Conservation (phyloP, 768 basidiomycete genomes). For the Kondoa subrosea region DNA sequence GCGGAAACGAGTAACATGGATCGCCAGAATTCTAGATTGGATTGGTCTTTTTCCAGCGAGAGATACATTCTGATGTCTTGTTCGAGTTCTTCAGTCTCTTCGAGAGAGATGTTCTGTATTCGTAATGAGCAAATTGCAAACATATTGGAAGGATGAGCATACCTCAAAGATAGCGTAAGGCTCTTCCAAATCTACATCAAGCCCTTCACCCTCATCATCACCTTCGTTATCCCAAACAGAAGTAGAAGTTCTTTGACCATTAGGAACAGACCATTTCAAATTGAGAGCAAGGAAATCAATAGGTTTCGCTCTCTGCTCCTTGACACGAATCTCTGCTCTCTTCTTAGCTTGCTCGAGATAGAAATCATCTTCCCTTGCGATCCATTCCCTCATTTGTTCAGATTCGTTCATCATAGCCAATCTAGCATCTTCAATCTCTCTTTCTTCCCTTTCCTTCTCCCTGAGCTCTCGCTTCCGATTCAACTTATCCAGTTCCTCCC, state of each 20-base stretch:
- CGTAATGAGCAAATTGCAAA: slow-evolving; percentile 14
- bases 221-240: slow-evolving; percentile 52
- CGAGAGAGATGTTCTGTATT: slow-evolving; percentile 57
- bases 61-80: slow-evolving; percentile 88
- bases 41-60: slow-evolving; percentile 60
- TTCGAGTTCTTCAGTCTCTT: slow-evolving; percentile 82
- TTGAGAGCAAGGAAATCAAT: slow-evolving; percentile 94
- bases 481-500: slow-evolving; percentile 68
- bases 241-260: slow-evolving; percentile 28
- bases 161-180: slow-evolving; percentile 96
- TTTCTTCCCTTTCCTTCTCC: slow-evolving; percentile 66
- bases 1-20: slow-evolving; percentile 97
- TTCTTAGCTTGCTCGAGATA: slow-evolving; percentile 83
- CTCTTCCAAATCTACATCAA: slow-evolving; percentile 96
- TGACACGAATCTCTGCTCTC: slow-evolving; percentile 80
- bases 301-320: slow-evolving; percentile 95
- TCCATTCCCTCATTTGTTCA: slow-evolving; percentile 95
- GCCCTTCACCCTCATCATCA: slow-evolving; percentile 59
- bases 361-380: slow-evolving; percentile 90
- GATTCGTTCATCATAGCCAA: slow-evolving; percentile 83
- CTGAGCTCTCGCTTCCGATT: slow-evolving; percentile 80
- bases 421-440: slow-evolving; percentile 82
- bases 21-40: slow-evolving; percentile 95
- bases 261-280: slow-evolving; percentile 63
- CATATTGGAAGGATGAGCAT: slow-evolving; percentile 29